Percentiles rank a stretch among this genome's conserved stretches.
These are phyloP conservation scores for Penicillium corylophilum DNA, from an alignment of 2,329 filamentous ascomycete genomes.

Conservation along the genomic window DNA sequence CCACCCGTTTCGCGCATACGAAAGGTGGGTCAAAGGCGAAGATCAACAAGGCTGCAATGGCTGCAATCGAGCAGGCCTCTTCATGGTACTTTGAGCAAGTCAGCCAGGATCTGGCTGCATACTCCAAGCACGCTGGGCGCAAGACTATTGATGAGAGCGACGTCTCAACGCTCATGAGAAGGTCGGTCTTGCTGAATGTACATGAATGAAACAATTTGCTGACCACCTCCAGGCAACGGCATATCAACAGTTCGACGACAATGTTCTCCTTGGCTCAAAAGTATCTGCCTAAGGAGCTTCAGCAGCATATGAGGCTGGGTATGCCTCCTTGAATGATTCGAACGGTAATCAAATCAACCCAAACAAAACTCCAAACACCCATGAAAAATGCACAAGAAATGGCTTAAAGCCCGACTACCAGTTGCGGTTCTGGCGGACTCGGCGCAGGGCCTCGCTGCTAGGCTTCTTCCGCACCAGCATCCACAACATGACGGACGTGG, in stretches of 20 bases:
- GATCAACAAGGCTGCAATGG: constrained; percentile 70
- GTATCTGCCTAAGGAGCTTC: constrained; percentile 75
- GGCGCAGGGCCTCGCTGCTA: constrained; percentile 63
- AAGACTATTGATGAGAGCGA: constrained; percentile 86
- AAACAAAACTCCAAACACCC: constrained; percentile 41
- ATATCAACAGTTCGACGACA: constrained; percentile 68
- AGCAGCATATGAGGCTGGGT: constrained; percentile 68
- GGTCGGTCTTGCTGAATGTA: constrained; percentile 55
- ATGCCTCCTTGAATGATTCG: constrained; percentile 35
- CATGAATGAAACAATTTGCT: constrained; percentile 18
- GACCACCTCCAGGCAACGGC: constrained; percentile 66
- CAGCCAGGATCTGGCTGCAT: constrained; percentile 74
- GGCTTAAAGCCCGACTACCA: constrained; percentile 54
- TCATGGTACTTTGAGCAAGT: constrained; percentile 93
- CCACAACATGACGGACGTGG: constrained; percentile 93
- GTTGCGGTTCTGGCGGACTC: constrained; percentile 72
- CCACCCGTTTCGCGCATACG: constrained; percentile 66
- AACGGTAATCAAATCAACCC: constrained; percentile 10
- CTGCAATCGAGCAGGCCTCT: constrained; percentile 73
- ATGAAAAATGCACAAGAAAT: constrained; percentile 18
- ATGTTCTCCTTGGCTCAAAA: constrained; percentile 82
- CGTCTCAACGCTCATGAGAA: constrained; percentile 75
- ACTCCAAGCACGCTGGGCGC: constrained; percentile 76
- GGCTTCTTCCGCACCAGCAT: constrained; percentile 90
- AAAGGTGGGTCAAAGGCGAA: constrained; percentile 66